phyloP scores from a whole-genome alignment of 23 red algal species.

The Chondrus crispus region DNA sequence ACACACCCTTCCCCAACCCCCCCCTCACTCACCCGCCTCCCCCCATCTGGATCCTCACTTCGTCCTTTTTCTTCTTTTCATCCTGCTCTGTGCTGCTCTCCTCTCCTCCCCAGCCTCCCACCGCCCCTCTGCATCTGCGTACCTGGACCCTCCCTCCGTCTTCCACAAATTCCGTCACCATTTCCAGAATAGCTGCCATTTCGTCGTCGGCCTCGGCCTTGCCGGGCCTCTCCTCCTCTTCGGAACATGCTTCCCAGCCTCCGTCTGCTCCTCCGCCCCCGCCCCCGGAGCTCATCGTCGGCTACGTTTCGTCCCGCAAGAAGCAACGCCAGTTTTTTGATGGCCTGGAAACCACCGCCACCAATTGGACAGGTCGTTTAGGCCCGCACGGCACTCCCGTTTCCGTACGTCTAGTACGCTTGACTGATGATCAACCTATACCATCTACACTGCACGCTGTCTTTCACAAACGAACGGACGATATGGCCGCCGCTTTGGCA shows the following conservation, averaged over 20 bases:
- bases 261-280: background rate
- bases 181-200: background rate
- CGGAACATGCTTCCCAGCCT: background rate
- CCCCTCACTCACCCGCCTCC: no score
- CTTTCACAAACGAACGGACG: slow-evolving; percentile 53
- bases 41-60: no score
- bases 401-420: background rate
- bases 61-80: no score
- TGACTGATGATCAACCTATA: background rate
- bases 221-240: background rate
- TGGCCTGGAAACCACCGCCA: background rate
- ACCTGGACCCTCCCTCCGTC: no score
- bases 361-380: background rate
- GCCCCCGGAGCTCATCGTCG: background rate
- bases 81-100: no score
- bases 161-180: background rate
- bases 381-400: background rate
- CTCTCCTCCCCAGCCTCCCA: no score
- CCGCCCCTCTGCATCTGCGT: no score
- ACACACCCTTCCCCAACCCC: background rate
- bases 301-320: slow-evolving; percentile 21
- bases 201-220: no score
- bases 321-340: slow-evolving; percentile 40
- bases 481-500: slow-evolving; percentile 10
- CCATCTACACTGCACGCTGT: background rate